phyloP scores from a whole-genome alignment of 495 filamentous ascomycete species.

The Xylaria palmicola region DNA sequence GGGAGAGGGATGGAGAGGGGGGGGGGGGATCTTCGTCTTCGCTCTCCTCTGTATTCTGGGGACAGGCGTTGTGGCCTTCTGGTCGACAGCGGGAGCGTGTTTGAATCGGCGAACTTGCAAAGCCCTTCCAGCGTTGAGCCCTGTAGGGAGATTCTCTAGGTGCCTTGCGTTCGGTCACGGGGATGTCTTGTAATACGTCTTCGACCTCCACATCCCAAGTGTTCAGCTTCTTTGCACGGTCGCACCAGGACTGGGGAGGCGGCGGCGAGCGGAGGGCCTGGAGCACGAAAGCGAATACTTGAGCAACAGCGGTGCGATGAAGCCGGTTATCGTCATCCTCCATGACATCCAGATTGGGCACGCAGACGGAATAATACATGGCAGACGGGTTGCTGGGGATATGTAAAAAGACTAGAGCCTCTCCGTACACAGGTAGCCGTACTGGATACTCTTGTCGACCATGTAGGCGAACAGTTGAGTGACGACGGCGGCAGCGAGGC shows the following conservation, averaged over 20 bases:
- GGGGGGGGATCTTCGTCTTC: slow-evolving; percentile 23
- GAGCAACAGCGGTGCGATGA: slow-evolving; percentile 43
- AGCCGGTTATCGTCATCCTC: slow-evolving; percentile 34
- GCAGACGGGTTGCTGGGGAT: slow-evolving; percentile 42
- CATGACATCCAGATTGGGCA: slow-evolving; percentile 41
- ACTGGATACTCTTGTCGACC: slow-evolving; percentile 40
- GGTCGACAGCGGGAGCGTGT: slow-evolving; percentile 18
- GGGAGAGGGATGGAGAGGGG: slow-evolving; percentile 22
- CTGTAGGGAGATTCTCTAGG: slow-evolving; percentile 30
- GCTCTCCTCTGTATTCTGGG: slow-evolving; percentile 15
- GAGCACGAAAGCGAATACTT: slow-evolving; percentile 50
- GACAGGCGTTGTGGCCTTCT: not conserved
- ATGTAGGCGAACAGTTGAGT: slow-evolving; percentile 53
- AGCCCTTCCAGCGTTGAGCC: slow-evolving; percentile 26
- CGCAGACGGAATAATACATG: slow-evolving; percentile 39
- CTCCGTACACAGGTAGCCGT: slow-evolving; percentile 46
- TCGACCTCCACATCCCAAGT: slow-evolving; percentile 42
- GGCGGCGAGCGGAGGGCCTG: slow-evolving; percentile 36
- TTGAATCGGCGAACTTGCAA: slow-evolving; percentile 28
- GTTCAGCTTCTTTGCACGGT: slow-evolving; percentile 28
- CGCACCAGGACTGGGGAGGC: slow-evolving; percentile 40
- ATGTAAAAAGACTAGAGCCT: slow-evolving; percentile 49
- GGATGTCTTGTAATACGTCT: slow-evolving; percentile 34
- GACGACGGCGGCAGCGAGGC: slow-evolving; percentile 38
- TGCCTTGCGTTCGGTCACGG: slow-evolving; percentile 26